Evolutionary conservation across 2,329 filamentous ascomycete species (phyloP).

Genomic region (Fusarium bulbicola): DNA sequence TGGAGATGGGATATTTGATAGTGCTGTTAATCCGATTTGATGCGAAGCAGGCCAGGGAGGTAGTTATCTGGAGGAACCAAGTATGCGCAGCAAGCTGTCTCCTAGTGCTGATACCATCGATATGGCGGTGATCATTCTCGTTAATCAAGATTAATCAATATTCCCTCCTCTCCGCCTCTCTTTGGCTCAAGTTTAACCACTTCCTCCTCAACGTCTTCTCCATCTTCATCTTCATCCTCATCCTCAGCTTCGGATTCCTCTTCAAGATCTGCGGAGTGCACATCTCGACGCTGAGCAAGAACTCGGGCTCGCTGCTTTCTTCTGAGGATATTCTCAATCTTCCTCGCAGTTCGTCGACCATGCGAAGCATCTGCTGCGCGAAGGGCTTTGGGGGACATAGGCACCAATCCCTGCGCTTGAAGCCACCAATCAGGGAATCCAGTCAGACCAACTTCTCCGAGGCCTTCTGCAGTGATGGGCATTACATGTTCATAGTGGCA

Average conservation of each 20-base stretch:
- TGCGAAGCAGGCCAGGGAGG: not conserved
- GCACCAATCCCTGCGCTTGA: conserved; percentile 26
- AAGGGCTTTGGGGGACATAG: conserved; percentile 15
- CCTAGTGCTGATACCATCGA: not conserved
- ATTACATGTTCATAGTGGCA: conserved; percentile 60
- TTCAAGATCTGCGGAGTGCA: not conserved
- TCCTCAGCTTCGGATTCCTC: not conserved
- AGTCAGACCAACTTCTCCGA: conserved; percentile 53
- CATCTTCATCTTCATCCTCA: not conserved
- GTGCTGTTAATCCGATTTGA: not conserved
- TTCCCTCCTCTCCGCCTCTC: conserved; percentile 12
- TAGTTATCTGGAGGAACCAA: not conserved
- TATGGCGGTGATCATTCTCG: not conserved
- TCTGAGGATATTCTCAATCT: not conserved
- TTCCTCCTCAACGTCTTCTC: not conserved
- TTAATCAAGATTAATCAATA: conserved; percentile 23
- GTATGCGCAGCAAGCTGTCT: not conserved
- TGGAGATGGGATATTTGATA: not conserved
- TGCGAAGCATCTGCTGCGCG: not conserved
- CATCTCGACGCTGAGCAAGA: not conserved
- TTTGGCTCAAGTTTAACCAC: not conserved
- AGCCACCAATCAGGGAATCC: conserved; percentile 57
- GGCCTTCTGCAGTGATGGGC: conserved; percentile 53
- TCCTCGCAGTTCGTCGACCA: conserved; percentile 8
- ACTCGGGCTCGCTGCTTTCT: conserved; percentile 13